Percentiles rank a stretch among this genome's conserved stretches.
Evolutionary conservation across 352 stramenopile genomes (phyloP).

Genomic region (Globisporangium parvum): DNA sequence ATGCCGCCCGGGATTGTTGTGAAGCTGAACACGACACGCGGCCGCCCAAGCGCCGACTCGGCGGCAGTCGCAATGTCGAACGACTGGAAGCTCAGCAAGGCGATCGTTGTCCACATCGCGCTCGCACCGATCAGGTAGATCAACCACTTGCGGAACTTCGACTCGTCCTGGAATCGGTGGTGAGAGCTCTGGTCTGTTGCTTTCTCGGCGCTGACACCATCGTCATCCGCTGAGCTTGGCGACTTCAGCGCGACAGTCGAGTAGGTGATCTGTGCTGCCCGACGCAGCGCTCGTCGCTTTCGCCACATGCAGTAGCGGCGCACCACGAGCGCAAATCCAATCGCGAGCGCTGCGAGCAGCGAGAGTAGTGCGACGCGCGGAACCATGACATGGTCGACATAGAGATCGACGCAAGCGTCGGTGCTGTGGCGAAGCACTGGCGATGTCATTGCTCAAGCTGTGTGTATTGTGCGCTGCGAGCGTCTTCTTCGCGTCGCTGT

Average conservation of each 20-base stretch:
- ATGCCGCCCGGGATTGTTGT: constrained; percentile 37
- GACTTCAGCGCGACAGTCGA: not conserved
- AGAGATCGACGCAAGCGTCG: constrained; percentile 27
- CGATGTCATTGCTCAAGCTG: not conserved
- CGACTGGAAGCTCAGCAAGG: constrained; percentile 32
- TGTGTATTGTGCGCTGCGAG: not conserved
- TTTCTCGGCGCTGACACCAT: constrained; percentile 1
- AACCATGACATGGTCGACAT: constrained; percentile 33
- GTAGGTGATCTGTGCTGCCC: not conserved
- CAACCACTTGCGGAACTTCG: constrained; percentile 19
- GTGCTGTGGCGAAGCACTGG: not conserved
- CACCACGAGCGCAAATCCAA: constrained; percentile 11
- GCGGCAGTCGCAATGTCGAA: constrained; percentile 18
- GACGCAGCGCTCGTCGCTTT: constrained; percentile 9
- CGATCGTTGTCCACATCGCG: constrained; percentile 28
- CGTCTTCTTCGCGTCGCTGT: too few relatives aligned
- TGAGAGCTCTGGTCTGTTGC: not conserved
- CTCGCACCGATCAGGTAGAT: constrained; percentile 20
- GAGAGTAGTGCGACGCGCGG: constrained; percentile 33
- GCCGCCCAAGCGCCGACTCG: constrained; percentile 17
- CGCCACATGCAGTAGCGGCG: constrained; percentile 4
- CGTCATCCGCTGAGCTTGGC: constrained; percentile 1
- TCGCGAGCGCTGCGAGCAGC: constrained; percentile 15
- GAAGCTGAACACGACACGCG: constrained; percentile 54
- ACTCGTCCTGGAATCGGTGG: not conserved